Evolutionary conservation across 768 basidiomycete species (phyloP), one percentile per base, ranked within the genome.

Genomic region (Naganishia onofrii): DNA sequence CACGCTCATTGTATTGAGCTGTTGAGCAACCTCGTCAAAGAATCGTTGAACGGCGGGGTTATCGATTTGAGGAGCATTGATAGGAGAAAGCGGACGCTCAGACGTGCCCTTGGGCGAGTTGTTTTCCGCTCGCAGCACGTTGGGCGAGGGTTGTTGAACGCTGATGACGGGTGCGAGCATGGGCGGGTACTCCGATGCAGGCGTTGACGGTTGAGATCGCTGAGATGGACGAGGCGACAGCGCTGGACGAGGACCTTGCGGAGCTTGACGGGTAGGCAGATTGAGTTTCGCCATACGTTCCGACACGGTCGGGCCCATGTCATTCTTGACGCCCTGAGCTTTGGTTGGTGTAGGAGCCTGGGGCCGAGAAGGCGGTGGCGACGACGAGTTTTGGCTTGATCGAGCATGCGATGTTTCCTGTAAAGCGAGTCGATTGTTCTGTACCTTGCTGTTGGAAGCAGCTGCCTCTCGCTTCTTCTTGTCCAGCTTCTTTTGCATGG

Each of bases 1-100:
- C 46, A 84, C 83, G 75, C 90, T 88, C 82, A 92, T 87, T 53
- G 85, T 85, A 74, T 88, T 88, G 68, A 93, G 85, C 77, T 91
- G 90, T 56, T 89, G 86, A 9, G 88, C 89, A 55, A 93, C 88
- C 79, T 94, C 90, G 67, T 89, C 85, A 81, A 93, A 91, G 82
- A 94, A 94, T 55, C 86, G 82, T 73, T 92, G 90, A 75, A 95
- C 87, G 54, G 86, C 87, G 65, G 86, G 86, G 75, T 93, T 89
- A 74, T 89, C 85, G 32, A 89, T 82, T 68, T 89, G 85, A 0
- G 91, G 90, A n/a, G 88, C 84, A 31, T 85, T 84, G 36, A 90
- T 82, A 1, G 84, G 84, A 38, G 74, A 72, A 21, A 76, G 71
- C 44, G 73, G 74, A 28, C 77, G 71, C n/a, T 66, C 65, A 2